Evolutionary conservation across 202 grass and related monocot genomes (phyloP), one percentile per base, ranked within the genome.

Genomic region (Setaria viridis): DNA sequence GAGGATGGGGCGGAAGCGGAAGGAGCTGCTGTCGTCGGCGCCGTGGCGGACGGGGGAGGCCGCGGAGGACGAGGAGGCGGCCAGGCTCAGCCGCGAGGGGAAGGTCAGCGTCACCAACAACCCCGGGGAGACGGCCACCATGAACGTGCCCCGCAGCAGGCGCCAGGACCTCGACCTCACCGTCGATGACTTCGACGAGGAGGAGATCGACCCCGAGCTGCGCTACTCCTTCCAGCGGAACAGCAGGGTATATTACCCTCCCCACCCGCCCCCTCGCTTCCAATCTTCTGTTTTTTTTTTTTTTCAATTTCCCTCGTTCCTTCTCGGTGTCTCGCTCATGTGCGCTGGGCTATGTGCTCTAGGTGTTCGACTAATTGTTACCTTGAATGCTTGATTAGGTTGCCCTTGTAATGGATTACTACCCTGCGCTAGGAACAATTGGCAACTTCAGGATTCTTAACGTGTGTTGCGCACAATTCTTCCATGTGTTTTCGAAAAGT

Each of bases 151-250:
- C 4, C 71, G 88, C 55, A 90, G 73, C 81, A 94, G 89, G 85
- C 80, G 85, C 62, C 79, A 35, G 34, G 88, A 93, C 12, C 81
- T 82, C 46, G 89, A 90, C 77, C 82, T 89, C 56, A 1, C 84
- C 64, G 81, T 85, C 2, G 88, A 92, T 48, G 93, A 95, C 72
- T 91, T 90, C 80, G 90, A 91, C 21, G 93, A 94, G 70, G 91
- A 91, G 35, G 93, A 95, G 74, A 91, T 99, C 82, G 97, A 99
- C 74, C 97, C 93, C 58, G 91, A 94, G 79, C 90, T 99, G 64
- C 86, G 93, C 16, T 99, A 96, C 91, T 96, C 93, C 79, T 99
- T 99, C 91, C 92, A 94, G 92, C 90, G 93, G 29, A 96, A 96
- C 86, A 91, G 84, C 77, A 88, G 91, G 90, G 93, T 99, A 84